Evolutionary conservation across 2,329 filamentous ascomycete genomes (phyloP), one percentile per base, ranked within the genome.

Genomic region (Aspergillus aculeatinus): DNA sequence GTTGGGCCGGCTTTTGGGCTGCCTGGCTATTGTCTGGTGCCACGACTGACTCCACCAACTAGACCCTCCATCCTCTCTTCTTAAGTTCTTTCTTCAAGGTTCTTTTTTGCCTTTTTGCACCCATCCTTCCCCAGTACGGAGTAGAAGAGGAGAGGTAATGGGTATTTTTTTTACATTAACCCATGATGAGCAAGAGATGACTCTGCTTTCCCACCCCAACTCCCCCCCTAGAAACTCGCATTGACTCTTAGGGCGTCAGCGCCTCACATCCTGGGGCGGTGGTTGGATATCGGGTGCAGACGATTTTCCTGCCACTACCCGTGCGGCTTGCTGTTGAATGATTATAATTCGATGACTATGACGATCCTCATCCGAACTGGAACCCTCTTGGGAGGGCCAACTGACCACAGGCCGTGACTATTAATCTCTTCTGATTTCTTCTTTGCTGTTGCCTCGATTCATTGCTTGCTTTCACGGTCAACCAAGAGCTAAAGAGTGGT

Each of bases 1-100:
- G 71, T 75, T 75, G 74, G 74, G 74, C 74, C 67, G 71, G 70
- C 60, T 44, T 64, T 75, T 74, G 70, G 72, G 73, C 72, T 74
- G 65, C 65, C 53, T 63, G 65, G 62, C 53, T 56, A 51, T 44
- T 72, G 68, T 68, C 65, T 74, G 76, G 76, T 76, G 76, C 76
- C 75, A 77, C 76, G 75, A 76, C 72, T 68, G 71, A 72, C 74
- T 70, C 69, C 67, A 71, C 71, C 57, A 62, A 65, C 64, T 44
- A 44, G 39, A 44, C 14, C 39, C 39, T 16, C 14, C 39, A 7
- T n/a, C 4, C 6, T 42, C 12, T n/a, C 16, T 44, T 44, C 33
- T 35, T 35, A 12, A 35, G 5, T 35, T 29, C 27, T 29, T 29
- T 35, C 33, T 35, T 23, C 23, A 23, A 23, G 23, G 23, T 23